Base-by-base conservation (phyloP, 2,329 filamentous ascomycete genomes). In the Penicillium sclerotigenum region DNA sequence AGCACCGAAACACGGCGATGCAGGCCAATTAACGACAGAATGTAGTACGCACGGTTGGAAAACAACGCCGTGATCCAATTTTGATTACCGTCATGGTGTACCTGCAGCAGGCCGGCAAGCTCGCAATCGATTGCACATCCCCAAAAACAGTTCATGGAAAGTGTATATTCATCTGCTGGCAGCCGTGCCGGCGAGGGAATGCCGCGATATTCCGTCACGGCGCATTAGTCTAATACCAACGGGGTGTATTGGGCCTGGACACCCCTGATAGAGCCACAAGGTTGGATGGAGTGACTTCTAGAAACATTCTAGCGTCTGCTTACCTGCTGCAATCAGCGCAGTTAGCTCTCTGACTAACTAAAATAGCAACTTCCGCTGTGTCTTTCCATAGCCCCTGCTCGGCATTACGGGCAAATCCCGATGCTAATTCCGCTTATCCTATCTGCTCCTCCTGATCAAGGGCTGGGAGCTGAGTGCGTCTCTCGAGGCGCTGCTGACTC, bases 181-280 rank as follows among this genome's bases (percentile, higher is more conserved):
- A 29, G 7, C 22, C 24, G 20, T 31, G 43, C 9, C 47, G 16
- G 24, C 22, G 38, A 26, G 42, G 6, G 11, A 18, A 40, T 6
- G 28, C 9, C 11, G 24, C 26, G 50, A 59, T 60, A 57, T 49
- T 60, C 58, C 62, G 56, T 56, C 33, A 62, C 54, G 28, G 22
- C 13, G 47, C 43, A 57, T 37, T 10, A 47, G 22, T 20, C 54
- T 50, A 56, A 37, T 31, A 56, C 40, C 14, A 10, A 53, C 57
- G 50, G 43, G 58, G 57, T 11, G 58, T 56, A 36, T 47, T 34
- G 26, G 59, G 38, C 52, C 56, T 52, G 37, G 41, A 53, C 37
- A 10, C 36, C 37, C 43, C 24, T 22, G 38, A 22, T 49, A 52
- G 50, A 38, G 11, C 16, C 24, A 38, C 14, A 9, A 18, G 36